Evolutionary conservation across 306 rosid species (phyloP), one percentile per base, ranked within the genome.

Genomic region (Trifolium fragiferum): DNA sequence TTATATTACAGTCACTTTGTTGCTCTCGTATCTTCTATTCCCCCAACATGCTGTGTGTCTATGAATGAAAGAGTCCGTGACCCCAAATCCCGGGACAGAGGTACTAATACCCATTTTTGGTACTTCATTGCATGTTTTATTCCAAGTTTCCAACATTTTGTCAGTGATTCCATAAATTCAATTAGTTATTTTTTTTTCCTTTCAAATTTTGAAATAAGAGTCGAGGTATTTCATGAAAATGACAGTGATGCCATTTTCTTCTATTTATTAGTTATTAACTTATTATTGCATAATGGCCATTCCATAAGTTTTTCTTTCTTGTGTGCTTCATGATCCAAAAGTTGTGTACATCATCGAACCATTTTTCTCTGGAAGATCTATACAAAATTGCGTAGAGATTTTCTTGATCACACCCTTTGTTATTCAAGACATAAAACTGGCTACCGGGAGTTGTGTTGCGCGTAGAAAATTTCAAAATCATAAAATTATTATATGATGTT

Each of bases 1-100:
- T 60, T 53, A 66, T 72, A 16, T 51, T 76, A 74, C 44, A 21
- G 18, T 67, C 57, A 33, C 44, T 60, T 13, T 67, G 74, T 53
- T 76, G 76, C 30, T 43, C 54, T 1, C 12, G 1, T 41, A 32
- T 0, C 21, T 43, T 10, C 21, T 60, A 47, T 75, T n/a, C 10
- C 2, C 54, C 8, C 49, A 27, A 10, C 64, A 19, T 27, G 13
- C 62, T 69, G 12, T 35, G 19, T 15, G 68, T 5, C 7, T 30
- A 30, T 18, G 57, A 46, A 46, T 67, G 58, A 44, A 46, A 11
- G 66, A 76, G 37, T 66, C 14, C 18, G 35, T 16, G 49, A 13
- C n/a, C 50, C 15, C 30, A 11, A 64, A 30, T 70, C 25, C 47
- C 3, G 43, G 63, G 27, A 9, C n/a, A 58, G 60, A 20, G 46